Evolutionary conservation across 2,329 filamentous ascomycete species (phyloP).

Genomic region (Stemphylium vesicarium): DNA sequence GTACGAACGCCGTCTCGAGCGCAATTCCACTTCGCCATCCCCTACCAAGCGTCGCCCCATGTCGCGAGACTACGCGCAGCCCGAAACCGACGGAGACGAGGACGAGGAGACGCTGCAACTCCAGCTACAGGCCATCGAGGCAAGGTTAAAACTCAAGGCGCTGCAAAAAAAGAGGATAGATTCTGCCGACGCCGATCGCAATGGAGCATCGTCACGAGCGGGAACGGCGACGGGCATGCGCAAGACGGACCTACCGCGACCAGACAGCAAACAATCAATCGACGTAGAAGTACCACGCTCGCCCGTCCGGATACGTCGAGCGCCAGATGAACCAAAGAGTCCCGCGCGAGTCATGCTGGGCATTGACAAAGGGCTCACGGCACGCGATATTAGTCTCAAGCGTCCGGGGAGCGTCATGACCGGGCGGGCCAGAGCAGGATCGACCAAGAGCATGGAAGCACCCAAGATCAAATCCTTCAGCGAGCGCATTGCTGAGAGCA

Average conservation of each 20-base stretch:
- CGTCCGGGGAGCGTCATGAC: conserved; percentile 48
- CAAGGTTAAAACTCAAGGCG: conserved; percentile 84
- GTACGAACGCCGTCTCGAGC: conserved; percentile 68
- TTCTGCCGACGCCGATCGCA: conserved; percentile 28
- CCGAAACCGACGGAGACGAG: conserved; percentile 55
- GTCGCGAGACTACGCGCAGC: conserved; percentile 21
- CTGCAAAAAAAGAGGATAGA: conserved; percentile 64
- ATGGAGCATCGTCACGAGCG: conserved; percentile 34
- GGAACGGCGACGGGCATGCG: conserved; percentile 31
- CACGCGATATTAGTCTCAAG: conserved; percentile 83
- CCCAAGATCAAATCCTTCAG: conserved; percentile 71
- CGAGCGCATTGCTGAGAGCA: conserved; percentile 79
- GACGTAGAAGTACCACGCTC: conserved; percentile 79
- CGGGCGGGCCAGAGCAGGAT: conserved; percentile 49
- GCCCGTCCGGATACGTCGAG: conserved; percentile 60
- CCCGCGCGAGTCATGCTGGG: conserved; percentile 81
- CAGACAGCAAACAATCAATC: conserved; percentile 28
- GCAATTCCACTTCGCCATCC: conserved; percentile 63
- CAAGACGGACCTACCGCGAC: conserved; percentile 31
- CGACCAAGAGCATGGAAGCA: conserved; percentile 37
- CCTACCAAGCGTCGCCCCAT: conserved; percentile 58
- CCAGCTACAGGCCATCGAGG: conserved; percentile 86
- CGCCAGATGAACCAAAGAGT: conserved; percentile 66
- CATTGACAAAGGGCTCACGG: conserved; percentile 86
- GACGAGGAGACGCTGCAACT: conserved; percentile 87